Conservation (phyloP, 345 rosid genomes). For the Lagerstroemia speciosa region DNA sequence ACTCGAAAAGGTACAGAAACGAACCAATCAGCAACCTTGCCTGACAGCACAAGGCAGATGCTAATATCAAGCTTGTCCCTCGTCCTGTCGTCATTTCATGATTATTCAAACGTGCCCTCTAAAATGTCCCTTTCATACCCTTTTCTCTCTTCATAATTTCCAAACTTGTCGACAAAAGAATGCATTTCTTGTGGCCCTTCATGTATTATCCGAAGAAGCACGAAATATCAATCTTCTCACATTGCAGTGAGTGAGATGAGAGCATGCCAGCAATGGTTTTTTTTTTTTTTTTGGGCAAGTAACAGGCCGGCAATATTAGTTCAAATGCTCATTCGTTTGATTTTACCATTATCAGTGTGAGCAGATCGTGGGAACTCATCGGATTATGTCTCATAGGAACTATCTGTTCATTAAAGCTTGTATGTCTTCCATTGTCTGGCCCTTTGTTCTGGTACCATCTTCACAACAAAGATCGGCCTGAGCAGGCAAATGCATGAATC, state of each 20-base stretch:
- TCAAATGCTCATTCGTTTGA: no score
- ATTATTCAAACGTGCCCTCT: background rate
- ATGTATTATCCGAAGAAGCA: background rate
- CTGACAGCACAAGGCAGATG: background rate
- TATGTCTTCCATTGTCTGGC: conserved; percentile 39
- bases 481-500: no score
- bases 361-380: no score
- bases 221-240: background rate
- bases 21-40: background rate
- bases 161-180: background rate
- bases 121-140: background rate
- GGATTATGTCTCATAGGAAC: no score
- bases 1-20: background rate
- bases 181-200: background rate
- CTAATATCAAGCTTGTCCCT: background rate
- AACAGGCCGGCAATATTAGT: no score
- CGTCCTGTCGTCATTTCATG: background rate
- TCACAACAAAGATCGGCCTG: conserved; percentile 35
- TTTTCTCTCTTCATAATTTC: background rate
- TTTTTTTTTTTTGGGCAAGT: no score
- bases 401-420: conserved; percentile 33
- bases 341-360: no score
- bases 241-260: background rate
- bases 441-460: conserved; percentile 40
- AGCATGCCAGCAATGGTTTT: no score